A percentile compares a stretch with the other conserved stretches of the same genome.
Evolutionary conservation across 495 filamentous ascomycete genomes (phyloP).

Genomic region (Parathielavia appendiculata): DNA sequence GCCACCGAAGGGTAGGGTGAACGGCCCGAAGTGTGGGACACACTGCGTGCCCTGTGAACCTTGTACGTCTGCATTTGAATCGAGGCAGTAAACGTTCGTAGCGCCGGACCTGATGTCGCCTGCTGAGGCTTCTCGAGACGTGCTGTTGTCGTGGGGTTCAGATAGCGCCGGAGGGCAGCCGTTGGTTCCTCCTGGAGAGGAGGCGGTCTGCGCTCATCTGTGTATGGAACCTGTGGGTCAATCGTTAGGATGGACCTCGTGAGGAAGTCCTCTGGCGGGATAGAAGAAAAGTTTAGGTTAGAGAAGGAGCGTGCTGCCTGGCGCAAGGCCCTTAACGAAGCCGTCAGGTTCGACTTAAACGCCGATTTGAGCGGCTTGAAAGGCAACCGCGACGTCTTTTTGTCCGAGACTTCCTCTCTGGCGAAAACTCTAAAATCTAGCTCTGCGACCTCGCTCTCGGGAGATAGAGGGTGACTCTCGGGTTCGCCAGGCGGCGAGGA

Average conservation of each 20-base stretch:
- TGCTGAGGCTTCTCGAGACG: constrained; percentile 54
- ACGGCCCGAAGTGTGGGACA: constrained; percentile 36
- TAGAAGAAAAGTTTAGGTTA: constrained; percentile 62
- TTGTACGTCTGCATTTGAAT: constrained; percentile 87
- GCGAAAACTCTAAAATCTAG: constrained; percentile 47
- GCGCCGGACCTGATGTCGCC: constrained; percentile 27
- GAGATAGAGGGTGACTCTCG: constrained; percentile 43
- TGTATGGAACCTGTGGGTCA: constrained; percentile 66
- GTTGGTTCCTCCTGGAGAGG: constrained; percentile 69
- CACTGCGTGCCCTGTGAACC: constrained; percentile 42
- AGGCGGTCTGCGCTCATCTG: constrained; percentile 83
- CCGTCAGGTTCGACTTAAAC: constrained; percentile 92
- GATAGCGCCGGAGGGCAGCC: constrained; percentile 82
- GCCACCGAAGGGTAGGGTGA: constrained; percentile 28
- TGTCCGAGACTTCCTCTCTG: constrained; percentile 29
- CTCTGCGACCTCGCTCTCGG: constrained; percentile 34
- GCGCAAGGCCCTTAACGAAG: constrained; percentile 80
- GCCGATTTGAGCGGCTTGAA: constrained; percentile 47
- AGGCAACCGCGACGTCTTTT: constrained; percentile 29
- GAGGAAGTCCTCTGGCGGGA: constrained; percentile 83
- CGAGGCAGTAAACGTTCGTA: constrained; percentile 58
- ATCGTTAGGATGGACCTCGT: constrained; percentile 79
- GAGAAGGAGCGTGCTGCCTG: constrained; percentile 82
- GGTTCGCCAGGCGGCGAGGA: constrained; percentile 37
- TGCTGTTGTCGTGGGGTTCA: constrained; percentile 73